Evolutionary conservation across 2,329 filamentous ascomycete species (phyloP).

Genomic region (Epichloe glyceriae): DNA sequence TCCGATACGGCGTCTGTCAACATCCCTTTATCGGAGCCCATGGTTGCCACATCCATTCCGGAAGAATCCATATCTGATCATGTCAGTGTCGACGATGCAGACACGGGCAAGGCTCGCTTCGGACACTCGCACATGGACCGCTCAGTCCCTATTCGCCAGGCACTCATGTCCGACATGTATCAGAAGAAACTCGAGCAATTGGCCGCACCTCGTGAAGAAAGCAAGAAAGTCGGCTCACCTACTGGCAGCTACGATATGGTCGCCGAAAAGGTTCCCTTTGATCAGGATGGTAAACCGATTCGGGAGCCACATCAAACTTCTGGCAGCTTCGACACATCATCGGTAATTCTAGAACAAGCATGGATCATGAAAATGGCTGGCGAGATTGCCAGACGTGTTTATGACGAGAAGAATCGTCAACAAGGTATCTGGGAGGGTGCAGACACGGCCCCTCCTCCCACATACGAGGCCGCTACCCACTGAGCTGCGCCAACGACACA

Average conservation of each 20-base stretch:
- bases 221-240: slow-evolving; percentile 8
- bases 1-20: slow-evolving; percentile 43
- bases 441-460: slow-evolving; percentile 46
- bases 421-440: slow-evolving; percentile 31
- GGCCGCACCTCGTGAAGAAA: slow-evolving; percentile 11
- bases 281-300: slow-evolving; percentile 17
- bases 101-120: slow-evolving; percentile 31
- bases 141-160: slow-evolving; percentile 8
- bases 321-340: slow-evolving; percentile 33
- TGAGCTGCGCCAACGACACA: not conserved
- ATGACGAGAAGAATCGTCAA: slow-evolving; percentile 61
- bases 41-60: slow-evolving; percentile 41
- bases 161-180: slow-evolving; percentile 14
- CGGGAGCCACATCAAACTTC: slow-evolving; percentile 17
- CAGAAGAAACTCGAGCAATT: slow-evolving; percentile 13
- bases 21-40: slow-evolving; percentile 48
- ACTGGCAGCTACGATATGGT: not conserved
- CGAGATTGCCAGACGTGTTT: slow-evolving; percentile 77
- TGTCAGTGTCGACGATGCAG: slow-evolving; percentile 13
- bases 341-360: slow-evolving; percentile 60
- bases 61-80: slow-evolving; percentile 45
- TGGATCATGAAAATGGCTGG: slow-evolving; percentile 91
- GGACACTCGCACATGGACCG: slow-evolving; percentile 10
- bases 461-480: slow-evolving; percentile 39
- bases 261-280: slow-evolving; percentile 14